phyloP scores from a whole-genome alignment of 2,329 filamentous ascomycete genomes.

The Chaetomium sp. region DNA sequence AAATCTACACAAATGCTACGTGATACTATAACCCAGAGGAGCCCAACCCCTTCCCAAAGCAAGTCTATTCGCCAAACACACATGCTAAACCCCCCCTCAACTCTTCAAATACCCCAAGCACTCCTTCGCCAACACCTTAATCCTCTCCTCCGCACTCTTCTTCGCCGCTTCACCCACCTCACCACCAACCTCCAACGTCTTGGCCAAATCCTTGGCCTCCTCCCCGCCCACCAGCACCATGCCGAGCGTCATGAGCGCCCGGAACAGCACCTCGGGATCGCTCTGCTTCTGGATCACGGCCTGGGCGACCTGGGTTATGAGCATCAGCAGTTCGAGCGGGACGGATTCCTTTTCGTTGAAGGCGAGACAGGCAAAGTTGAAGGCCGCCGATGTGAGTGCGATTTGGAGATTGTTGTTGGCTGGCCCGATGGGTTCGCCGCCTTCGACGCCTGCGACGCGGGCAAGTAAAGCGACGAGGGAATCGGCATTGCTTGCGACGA shows the following conservation, averaged over 20 bases:
- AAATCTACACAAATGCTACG: too few relatives aligned
- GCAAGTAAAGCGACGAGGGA: conserved; percentile 58
- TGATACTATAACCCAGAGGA: too few relatives aligned
- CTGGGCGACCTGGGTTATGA: conserved; percentile 48
- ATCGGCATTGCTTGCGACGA: conserved; percentile 54
- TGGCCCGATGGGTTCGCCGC: conserved; percentile 40
- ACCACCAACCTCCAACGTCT: conserved; percentile 35
- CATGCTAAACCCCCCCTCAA: neutral
- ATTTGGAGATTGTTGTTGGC: conserved; percentile 75
- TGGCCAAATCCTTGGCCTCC: conserved; percentile 36
- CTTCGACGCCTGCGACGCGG: conserved; percentile 49
- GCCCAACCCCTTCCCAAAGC: neutral
- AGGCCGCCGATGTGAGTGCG: conserved; percentile 71
- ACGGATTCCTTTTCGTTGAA: conserved; percentile 41
- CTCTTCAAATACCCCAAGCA: conserved; percentile 28
- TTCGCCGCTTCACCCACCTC: conserved; percentile 40
- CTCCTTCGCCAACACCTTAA: conserved; percentile 43
- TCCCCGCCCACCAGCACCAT: conserved; percentile 62
- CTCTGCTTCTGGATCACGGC: conserved; percentile 58
- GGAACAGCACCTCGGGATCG: conserved; percentile 78
- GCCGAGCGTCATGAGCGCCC: conserved; percentile 74
- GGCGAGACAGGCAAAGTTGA: conserved; percentile 78
- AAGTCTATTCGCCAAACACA: neutral
- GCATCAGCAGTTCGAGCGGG: conserved; percentile 39
- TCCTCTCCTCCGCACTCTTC: conserved; percentile 39